Evolutionary conservation across 108 stramenopile genomes (phyloP).

Genomic region (Discostella pseudostelligera): DNA sequence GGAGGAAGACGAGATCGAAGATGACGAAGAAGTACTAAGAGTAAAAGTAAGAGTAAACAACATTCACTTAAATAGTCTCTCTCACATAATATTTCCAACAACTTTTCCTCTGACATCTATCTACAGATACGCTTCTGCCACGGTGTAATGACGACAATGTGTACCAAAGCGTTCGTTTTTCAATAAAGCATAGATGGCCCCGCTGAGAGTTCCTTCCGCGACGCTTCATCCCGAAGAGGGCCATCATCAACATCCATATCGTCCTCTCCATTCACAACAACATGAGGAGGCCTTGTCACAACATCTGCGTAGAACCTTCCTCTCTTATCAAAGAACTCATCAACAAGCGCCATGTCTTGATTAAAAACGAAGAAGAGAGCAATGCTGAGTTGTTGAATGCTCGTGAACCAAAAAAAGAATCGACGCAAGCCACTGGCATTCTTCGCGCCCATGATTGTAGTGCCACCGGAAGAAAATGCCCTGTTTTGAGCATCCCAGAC

Average conservation of each 20-base stretch:
- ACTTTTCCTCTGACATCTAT: too few species aligned
- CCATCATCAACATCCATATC: not conserved
- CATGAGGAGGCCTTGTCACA: not conserved
- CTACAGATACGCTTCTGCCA: too few species aligned
- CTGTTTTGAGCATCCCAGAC: not conserved
- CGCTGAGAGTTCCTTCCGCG: not conserved
- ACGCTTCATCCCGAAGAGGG: not conserved
- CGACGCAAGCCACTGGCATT: not conserved
- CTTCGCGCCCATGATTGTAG: not conserved
- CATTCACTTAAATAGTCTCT: too few species aligned
- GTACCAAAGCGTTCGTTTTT: too few species aligned
- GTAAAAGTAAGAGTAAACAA: too few species aligned
- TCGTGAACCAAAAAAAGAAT: not conserved
- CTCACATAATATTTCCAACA: too few species aligned
- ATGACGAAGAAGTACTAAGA: not conserved
- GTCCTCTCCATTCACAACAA: not conserved
- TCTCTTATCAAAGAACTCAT: not conserved
- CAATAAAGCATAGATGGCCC: too few species aligned
- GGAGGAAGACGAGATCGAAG: constrained; percentile 15
- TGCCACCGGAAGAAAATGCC: not conserved
- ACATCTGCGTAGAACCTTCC: not conserved
- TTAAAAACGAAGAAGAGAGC: not conserved
- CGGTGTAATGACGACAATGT: too few species aligned
- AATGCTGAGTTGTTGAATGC: not conserved
- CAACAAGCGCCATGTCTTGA: not conserved